phyloP scores from a whole-genome alignment of 352 stramenopile species.

The Blastocystis sp. region DNA sequence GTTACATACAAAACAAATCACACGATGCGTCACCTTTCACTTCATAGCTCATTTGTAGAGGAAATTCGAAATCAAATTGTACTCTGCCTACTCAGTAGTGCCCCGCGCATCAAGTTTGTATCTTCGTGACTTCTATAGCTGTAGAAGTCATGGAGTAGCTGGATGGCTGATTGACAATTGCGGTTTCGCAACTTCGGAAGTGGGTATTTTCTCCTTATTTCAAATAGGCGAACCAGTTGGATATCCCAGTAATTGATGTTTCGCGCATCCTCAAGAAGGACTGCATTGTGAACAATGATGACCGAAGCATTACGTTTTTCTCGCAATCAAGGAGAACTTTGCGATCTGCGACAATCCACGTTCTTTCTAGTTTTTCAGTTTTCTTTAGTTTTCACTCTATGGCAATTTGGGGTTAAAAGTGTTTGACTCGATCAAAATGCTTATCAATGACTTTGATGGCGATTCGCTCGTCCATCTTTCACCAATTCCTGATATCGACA shows the following conservation, averaged over 20 bases:
- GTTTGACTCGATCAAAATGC: not conserved
- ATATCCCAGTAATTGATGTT: not conserved
- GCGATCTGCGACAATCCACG: not conserved
- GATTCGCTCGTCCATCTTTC: not conserved
- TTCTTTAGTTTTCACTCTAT: slow-evolving; percentile 9
- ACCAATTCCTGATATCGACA: not conserved
- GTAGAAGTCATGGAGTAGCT: not conserved
- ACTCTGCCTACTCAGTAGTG: slow-evolving; percentile 20
- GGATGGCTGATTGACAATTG: slow-evolving; percentile 51
- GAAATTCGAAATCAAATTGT: slow-evolving; percentile 26
- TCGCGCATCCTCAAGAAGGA: not conserved
- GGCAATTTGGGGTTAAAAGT: slow-evolving; percentile 40
- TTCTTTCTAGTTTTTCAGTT: not conserved
- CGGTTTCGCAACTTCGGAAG: not conserved
- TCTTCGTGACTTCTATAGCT: not conserved
- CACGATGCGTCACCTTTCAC: not conserved
- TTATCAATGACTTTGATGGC: not conserved
- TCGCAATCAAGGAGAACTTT: not conserved
- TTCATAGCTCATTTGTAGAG: not conserved
- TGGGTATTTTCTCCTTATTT: not conserved
- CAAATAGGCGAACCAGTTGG: not conserved
- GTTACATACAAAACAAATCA: not conserved
- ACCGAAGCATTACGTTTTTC: not conserved
- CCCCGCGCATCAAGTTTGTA: slow-evolving; percentile 5
- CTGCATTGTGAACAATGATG: not conserved